A percentile compares a stretch with the other conserved stretches of the same genome.
phyloP scores from a whole-genome alignment of 495 filamentous ascomycete species.

The Penicillium canariense region DNA sequence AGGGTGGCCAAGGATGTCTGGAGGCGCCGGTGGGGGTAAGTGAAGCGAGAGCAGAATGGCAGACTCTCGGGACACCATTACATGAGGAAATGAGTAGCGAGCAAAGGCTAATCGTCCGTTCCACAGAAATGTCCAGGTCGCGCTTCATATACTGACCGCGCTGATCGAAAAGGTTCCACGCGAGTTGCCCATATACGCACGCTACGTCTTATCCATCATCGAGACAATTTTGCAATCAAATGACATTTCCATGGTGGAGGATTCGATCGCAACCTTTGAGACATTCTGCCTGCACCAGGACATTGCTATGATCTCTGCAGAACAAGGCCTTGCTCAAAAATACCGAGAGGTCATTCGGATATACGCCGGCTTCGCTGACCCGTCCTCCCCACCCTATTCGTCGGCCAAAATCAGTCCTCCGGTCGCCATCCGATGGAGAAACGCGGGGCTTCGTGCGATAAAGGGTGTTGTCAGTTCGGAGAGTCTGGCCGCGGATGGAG shows the following conservation, averaged over 20 bases:
- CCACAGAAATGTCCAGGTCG: slow-evolving; percentile 84
- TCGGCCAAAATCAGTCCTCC: slow-evolving; percentile 58
- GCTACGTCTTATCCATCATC: slow-evolving; percentile 75
- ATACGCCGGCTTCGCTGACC: slow-evolving; percentile 73
- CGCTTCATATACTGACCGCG: slow-evolving; percentile 80
- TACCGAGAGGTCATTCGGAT: slow-evolving; percentile 74
- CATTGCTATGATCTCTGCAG: slow-evolving; percentile 69
- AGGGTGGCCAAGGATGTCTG: slow-evolving; percentile 85
- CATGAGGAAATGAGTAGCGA: slow-evolving; percentile 7
- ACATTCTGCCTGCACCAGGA: slow-evolving; percentile 82
- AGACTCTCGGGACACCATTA: background rate
- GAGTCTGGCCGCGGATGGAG: slow-evolving; percentile 67
- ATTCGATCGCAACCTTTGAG: slow-evolving; percentile 77
- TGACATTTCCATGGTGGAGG: slow-evolving; percentile 86
- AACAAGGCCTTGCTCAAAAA: slow-evolving; percentile 77
- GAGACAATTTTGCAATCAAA: slow-evolving; percentile 71
- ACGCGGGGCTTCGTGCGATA: slow-evolving; percentile 75
- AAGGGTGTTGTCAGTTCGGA: slow-evolving; percentile 76
- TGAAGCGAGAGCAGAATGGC: slow-evolving; percentile 12
- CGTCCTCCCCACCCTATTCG: slow-evolving; percentile 29
- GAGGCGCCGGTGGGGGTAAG: slow-evolving; percentile 75
- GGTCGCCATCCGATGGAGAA: slow-evolving; percentile 79
- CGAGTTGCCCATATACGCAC: slow-evolving; percentile 82
- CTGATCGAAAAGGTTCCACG: slow-evolving; percentile 89
- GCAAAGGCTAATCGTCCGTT: background rate